Conservation (phyloP, 2,329 filamentous ascomycete species). For the Tricladium varicosporioides region DNA sequence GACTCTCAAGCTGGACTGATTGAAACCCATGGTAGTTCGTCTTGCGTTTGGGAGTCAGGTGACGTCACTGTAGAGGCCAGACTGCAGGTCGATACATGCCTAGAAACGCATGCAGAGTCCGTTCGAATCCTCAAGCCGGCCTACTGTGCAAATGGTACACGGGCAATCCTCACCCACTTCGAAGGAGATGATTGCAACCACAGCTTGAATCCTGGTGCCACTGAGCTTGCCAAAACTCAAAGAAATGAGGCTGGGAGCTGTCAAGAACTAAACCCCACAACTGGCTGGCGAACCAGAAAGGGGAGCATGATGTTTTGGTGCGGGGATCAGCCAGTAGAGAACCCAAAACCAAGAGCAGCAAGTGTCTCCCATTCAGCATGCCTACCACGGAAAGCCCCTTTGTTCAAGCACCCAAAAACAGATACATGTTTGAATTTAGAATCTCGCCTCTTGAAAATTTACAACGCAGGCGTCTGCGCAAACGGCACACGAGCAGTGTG, state of each 20-base stretch:
- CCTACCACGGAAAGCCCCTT: not conserved
- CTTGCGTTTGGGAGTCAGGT: not conserved
- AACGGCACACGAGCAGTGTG: constrained; percentile 12
- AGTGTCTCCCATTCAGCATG: constrained; percentile 11
- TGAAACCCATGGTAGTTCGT: not conserved
- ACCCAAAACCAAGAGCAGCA: constrained; percentile 5
- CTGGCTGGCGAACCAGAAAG: not conserved
- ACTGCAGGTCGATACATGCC: constrained; percentile 14
- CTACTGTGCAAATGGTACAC: constrained; percentile 16
- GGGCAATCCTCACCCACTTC: constrained; percentile 16
- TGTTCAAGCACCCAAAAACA: constrained; percentile 11
- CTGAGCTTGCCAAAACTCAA: constrained; percentile 12
- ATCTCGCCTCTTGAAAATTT: constrained; percentile 11
- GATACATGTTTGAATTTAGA: constrained; percentile 15
- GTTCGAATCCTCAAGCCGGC: constrained; percentile 11
- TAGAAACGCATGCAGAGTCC: constrained; percentile 1
- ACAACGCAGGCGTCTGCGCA: constrained; percentile 5
- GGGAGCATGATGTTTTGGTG: constrained; percentile 20
- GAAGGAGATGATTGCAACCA: constrained; percentile 14
- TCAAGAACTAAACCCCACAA: not conserved
- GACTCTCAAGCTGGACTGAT: not conserved
- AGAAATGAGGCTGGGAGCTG: constrained; percentile 17
- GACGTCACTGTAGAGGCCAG: not conserved
- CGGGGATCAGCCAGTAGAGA: constrained; percentile 11
- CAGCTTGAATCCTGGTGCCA: constrained; percentile 3